A percentile compares a stretch with the other conserved stretches of the same genome.
Evolutionary conservation across 306 rosid genomes (phyloP).

Genomic region (Arachis stenosperma): DNA sequence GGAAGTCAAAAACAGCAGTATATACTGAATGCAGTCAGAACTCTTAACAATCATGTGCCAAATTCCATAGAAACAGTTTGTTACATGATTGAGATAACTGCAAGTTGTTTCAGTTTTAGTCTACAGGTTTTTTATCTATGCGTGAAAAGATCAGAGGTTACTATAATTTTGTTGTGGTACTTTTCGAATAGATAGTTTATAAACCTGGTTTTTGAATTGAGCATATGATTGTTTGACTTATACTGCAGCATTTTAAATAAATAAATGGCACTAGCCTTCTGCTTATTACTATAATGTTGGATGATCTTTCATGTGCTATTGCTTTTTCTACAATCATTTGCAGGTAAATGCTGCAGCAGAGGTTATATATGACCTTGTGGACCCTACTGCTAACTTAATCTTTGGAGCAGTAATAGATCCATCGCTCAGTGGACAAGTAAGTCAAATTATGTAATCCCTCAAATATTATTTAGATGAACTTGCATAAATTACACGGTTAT

Average conservation of each 20-base stretch:
- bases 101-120: constrained; percentile 8
- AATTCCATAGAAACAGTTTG: constrained; percentile 17
- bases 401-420: constrained; percentile 99
- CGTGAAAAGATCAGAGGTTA: neutral
- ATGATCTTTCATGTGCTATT: constrained; percentile 30
- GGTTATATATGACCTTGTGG: constrained; percentile 98
- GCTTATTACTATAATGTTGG: constrained; percentile 22
- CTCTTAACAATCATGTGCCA: neutral
- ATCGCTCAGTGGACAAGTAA: constrained; percentile 94
- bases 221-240: constrained; percentile 21
- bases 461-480: constrained; percentile 18
- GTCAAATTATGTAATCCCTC: constrained; percentile 40
- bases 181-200: constrained; percentile 15
- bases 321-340: constrained; percentile 34
- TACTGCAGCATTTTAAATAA: constrained; percentile 23
- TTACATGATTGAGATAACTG: constrained; percentile 24
- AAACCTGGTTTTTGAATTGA: constrained; percentile 34
- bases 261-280: constrained; percentile 4
- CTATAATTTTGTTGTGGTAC: constrained; percentile 15
- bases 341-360: constrained; percentile 99
- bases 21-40: constrained; percentile 7
- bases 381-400: constrained; percentile 93
- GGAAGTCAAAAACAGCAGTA: constrained; percentile 18
- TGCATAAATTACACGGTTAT: constrained; percentile 11
- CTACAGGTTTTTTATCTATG: constrained; percentile 12